Conservation (phyloP, 2,329 filamentous ascomycete species). For the Trichoderma gracile region DNA sequence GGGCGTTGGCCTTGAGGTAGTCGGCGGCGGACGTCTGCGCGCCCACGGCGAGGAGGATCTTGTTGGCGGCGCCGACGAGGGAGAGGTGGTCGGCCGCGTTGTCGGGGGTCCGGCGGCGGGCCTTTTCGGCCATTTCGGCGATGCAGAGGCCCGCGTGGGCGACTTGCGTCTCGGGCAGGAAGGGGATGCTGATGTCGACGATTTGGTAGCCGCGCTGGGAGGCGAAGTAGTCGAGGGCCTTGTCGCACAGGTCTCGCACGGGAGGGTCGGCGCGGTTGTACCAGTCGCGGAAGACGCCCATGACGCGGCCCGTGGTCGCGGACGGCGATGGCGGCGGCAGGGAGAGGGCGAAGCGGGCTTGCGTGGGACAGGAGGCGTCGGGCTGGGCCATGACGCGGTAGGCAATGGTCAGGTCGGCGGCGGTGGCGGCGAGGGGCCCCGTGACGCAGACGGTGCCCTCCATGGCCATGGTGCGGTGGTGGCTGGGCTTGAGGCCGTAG, state of each 20-base stretch:
- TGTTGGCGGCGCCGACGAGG: constrained; percentile 65
- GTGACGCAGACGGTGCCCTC: constrained; percentile 60
- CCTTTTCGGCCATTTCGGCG: constrained; percentile 61
- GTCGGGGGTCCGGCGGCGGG: constrained; percentile 43
- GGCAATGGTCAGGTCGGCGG: constrained; percentile 76
- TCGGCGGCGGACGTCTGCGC: constrained; percentile 67
- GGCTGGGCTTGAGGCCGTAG: constrained; percentile 78
- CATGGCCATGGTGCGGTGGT: constrained; percentile 65
- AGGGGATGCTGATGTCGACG: constrained; percentile 65
- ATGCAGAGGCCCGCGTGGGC: constrained; percentile 80
- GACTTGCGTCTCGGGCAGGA: constrained; percentile 68
- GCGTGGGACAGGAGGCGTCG: constrained; percentile 61
- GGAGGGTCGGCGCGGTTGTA: constrained; percentile 54
- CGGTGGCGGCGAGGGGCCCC: constrained; percentile 75
- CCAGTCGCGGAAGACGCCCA: constrained; percentile 68
- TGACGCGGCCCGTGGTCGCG: constrained; percentile 55
- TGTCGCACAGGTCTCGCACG: constrained; percentile 63
- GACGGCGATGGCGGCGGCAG: constrained; percentile 45
- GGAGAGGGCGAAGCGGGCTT: constrained; percentile 64
- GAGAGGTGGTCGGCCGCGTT: constrained; percentile 53
- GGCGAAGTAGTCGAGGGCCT: constrained; percentile 60
- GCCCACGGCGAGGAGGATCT: constrained; percentile 66
- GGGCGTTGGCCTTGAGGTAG: constrained; percentile 68
- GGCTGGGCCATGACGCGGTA: constrained; percentile 78
- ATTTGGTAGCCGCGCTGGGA: constrained; percentile 50